Percentiles rank a stretch among this genome's conserved stretches.
Evolutionary conservation across 306 rosid genomes (phyloP).

Genomic region (Vigna trinervia): DNA sequence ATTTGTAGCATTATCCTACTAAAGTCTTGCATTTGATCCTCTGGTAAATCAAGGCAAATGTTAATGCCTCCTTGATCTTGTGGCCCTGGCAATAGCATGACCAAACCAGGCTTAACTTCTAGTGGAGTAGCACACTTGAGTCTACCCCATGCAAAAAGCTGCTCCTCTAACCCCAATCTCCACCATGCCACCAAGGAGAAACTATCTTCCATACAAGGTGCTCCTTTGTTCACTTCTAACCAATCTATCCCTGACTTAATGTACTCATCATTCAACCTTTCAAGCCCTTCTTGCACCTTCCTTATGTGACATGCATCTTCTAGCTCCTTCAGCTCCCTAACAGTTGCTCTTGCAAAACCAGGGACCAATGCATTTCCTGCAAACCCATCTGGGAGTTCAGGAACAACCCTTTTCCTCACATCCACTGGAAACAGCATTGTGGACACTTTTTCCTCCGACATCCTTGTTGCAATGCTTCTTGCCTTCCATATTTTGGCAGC

Average conservation of each 20-base stretch:
- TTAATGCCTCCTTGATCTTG: constrained; percentile 48
- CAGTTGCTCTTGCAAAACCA: constrained; percentile 57
- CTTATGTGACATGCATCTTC: constrained; percentile 45
- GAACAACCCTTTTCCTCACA: constrained; percentile 51
- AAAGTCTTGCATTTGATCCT: constrained; percentile 52
- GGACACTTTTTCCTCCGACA: constrained; percentile 41
- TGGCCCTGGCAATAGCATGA: constrained; percentile 50
- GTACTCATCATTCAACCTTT: constrained; percentile 62
- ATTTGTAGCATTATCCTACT: constrained; percentile 48
- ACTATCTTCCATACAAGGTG: constrained; percentile 59
- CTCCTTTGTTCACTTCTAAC: constrained; percentile 64
- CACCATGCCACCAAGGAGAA: constrained; percentile 71
- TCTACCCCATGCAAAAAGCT: constrained; percentile 56
- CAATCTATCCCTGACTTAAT: constrained; percentile 64
- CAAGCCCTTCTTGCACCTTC: constrained; percentile 62
- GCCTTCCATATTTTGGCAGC: constrained; percentile 67
- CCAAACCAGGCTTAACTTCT: constrained; percentile 52
- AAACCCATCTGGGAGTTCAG: constrained; percentile 49
- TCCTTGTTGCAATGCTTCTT: constrained; percentile 49
- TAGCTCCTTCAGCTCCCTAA: constrained; percentile 50
- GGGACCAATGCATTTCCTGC: constrained; percentile 71
- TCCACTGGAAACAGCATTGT: constrained; percentile 61
- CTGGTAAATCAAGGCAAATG: constrained; percentile 47
- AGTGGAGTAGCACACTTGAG: constrained; percentile 54
- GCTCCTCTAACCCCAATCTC: constrained; percentile 58